Conservation (phyloP, 306 rosid genomes). For the Trichosanthes truncata region DNA sequence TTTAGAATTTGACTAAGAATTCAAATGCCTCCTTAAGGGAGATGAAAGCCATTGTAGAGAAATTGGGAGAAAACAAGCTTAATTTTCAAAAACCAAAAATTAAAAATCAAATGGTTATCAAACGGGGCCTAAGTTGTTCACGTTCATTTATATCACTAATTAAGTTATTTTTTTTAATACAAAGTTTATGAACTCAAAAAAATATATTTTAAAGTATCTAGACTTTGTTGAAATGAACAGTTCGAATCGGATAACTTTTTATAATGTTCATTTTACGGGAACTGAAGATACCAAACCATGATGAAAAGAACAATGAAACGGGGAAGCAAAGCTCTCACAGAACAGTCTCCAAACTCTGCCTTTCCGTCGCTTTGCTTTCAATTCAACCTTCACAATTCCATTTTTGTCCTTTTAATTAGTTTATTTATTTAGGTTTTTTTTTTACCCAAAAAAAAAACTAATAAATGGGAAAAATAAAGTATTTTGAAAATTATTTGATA, state of each 20-base stretch:
- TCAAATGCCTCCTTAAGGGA: too few relatives aligned
- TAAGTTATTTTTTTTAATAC: too few relatives aligned
- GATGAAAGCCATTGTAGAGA: too few relatives aligned
- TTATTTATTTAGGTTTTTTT: too few relatives aligned
- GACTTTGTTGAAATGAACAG: background rate
- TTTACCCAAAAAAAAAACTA: background rate
- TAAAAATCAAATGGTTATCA: too few relatives aligned
- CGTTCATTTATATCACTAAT: background rate
- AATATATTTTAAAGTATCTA: background rate
- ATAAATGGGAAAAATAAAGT: background rate
- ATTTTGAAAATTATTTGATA: background rate
- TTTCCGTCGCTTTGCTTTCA: conserved; percentile 54
- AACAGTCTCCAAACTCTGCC: background rate
- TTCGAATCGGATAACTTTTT: background rate
- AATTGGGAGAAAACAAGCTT: too few relatives aligned
- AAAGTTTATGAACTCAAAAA: too few relatives aligned
- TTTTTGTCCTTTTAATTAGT: background rate
- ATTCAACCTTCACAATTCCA: conserved; percentile 31
- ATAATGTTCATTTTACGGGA: background rate
- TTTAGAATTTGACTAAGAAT: too few relatives aligned
- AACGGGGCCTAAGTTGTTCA: too few relatives aligned
- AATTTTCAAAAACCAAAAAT: too few relatives aligned
- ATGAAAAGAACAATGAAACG: background rate
- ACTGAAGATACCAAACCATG: background rate
- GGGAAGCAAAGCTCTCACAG: background rate